Evolutionary conservation across 495 filamentous ascomycete genomes (phyloP).

Genomic region (Chaetomium cochliodes): DNA sequence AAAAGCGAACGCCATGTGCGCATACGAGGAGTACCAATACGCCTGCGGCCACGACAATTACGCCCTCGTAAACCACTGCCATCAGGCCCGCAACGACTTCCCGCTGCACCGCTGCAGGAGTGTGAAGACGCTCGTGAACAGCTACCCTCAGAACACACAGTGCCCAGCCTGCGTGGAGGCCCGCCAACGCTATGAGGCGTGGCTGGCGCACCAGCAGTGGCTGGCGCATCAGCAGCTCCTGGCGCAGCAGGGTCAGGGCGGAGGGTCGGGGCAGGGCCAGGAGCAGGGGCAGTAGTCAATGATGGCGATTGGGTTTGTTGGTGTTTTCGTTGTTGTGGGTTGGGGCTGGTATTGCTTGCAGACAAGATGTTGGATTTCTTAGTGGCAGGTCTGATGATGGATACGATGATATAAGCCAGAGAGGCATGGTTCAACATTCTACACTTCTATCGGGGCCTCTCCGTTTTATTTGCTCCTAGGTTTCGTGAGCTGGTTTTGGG

Average conservation of each 20-base stretch:
- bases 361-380: not conserved
- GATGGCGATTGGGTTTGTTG: not conserved
- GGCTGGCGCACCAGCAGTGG: too few species aligned
- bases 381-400: not conserved
- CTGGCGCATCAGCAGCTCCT: too few species aligned
- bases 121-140: constrained; percentile 57
- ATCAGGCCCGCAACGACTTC: constrained; percentile 67
- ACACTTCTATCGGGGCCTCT: too few species aligned
- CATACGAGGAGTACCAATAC: constrained; percentile 64
- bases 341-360: not conserved
- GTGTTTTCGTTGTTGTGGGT: not conserved
- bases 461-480: too few species aligned
- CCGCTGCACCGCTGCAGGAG: constrained; percentile 61
- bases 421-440: too few species aligned
- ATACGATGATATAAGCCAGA: too few species aligned
- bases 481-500: too few species aligned
- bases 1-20: constrained; percentile 52
- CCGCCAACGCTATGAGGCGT: constrained; percentile 9
- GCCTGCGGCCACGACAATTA: constrained; percentile 55
- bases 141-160: constrained; percentile 45
- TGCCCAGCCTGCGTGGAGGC: constrained; percentile 30
- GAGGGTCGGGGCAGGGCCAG: not conserved
- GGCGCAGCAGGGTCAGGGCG: not conserved
- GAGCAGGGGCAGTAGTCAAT: not conserved
- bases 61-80: constrained; percentile 64